Percentiles rank a stretch among this genome's conserved stretches.
These are phyloP conservation scores for Selenicereus undatus DNA, from an alignment of 148 eudicot genomes.

Conservation along the genomic window DNA sequence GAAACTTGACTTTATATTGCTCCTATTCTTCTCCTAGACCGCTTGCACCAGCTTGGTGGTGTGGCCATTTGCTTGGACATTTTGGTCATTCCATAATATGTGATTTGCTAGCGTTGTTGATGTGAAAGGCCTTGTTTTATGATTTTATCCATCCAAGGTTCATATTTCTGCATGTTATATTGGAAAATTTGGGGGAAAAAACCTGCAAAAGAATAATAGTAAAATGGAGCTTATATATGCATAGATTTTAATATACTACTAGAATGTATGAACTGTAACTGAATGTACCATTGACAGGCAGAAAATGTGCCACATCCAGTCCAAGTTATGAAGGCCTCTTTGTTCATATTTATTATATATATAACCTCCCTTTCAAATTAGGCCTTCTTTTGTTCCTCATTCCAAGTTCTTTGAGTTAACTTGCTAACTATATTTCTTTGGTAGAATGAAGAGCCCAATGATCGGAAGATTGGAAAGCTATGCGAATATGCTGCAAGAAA, in stretches of 20 bases:
- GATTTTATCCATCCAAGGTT: too few relatives aligned
- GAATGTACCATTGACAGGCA: background rate
- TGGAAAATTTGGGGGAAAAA: too few relatives aligned
- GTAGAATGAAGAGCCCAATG: slow-evolving; percentile 85
- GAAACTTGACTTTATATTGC: background rate
- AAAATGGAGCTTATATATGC: background rate
- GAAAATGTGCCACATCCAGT: background rate
- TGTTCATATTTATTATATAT: too few relatives aligned
- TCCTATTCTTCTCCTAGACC: background rate
- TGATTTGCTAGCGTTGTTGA: background rate
- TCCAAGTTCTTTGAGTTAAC: background rate
- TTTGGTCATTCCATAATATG: too few relatives aligned
- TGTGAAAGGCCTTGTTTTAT: background rate
- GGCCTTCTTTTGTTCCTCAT: background rate
- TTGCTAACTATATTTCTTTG: slow-evolving; percentile 12
- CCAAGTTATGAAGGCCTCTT: background rate
- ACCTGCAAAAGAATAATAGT: too few relatives aligned
- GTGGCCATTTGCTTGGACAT: too few relatives aligned
- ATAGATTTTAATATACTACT: too few relatives aligned
- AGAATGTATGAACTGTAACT: background rate
- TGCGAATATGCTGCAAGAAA: slow-evolving; percentile 94
- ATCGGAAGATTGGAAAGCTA: slow-evolving; percentile 82
- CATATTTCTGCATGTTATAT: too few relatives aligned
- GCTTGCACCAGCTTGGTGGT: too few relatives aligned
- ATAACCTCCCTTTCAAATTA: background rate